A percentile compares a stretch with the other conserved stretches of the same genome.
Evolutionary conservation across 208 protist genomes (phyloP).

Genomic region (Leishmania major): DNA sequence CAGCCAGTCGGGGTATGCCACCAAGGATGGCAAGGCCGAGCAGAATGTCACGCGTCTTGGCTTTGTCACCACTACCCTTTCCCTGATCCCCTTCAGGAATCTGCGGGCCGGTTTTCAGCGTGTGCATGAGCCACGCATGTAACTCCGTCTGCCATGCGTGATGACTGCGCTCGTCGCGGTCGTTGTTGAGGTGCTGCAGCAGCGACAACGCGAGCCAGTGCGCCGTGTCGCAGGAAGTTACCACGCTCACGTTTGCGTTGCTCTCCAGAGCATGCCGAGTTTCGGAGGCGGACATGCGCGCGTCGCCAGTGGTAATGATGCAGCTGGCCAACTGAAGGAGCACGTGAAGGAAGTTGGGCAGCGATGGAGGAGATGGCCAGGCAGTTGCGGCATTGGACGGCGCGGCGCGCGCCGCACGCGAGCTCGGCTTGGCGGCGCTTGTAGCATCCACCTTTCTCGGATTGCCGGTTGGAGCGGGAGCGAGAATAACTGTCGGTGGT

Average conservation of each 20-base stretch:
- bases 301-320: conserved; percentile 25
- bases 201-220: conserved; percentile 74
- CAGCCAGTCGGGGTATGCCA: conserved; percentile 60
- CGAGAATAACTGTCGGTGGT: conserved; percentile 9
- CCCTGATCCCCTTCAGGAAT: neutral
- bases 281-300: conserved; percentile 30
- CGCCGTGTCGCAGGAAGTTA: conserved; percentile 35
- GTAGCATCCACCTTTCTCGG: neutral
- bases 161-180: conserved; percentile 10
- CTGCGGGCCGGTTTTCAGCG: conserved; percentile 25
- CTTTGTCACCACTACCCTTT: neutral
- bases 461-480: neutral
- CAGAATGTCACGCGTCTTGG: conserved; percentile 40
- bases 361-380: neutral
- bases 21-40: conserved; percentile 71
- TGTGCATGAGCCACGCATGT: conserved; percentile 63
- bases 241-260: conserved; percentile 4
- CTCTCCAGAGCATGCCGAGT: conserved; percentile 29
- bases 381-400: neutral
- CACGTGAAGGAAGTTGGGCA: conserved; percentile 37
- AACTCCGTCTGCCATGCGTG: conserved; percentile 65
- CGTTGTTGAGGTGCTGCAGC: conserved; percentile 72
- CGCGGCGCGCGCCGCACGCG: neutral
- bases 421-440: neutral
- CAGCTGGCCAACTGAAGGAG: conserved; percentile 47